These are phyloP conservation scores for Sabuloglossum arenarium DNA, from an alignment of 495 filamentous ascomycete species.

Conservation along the genomic window DNA sequence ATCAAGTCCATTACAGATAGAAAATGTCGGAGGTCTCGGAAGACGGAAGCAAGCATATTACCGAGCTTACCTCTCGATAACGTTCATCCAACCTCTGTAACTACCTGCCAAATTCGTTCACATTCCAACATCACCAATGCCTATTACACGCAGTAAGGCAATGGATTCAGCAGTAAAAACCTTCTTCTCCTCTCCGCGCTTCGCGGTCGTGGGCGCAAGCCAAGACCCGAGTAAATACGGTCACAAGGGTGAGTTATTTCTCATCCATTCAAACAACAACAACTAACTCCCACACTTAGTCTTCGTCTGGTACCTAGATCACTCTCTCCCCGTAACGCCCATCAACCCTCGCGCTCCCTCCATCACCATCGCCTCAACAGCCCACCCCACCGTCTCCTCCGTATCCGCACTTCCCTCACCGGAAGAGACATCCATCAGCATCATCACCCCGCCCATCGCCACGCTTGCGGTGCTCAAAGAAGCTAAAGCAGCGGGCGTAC, in stretches of 20 bases:
- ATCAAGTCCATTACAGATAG: too few relatives aligned
- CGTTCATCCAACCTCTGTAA: too few relatives aligned
- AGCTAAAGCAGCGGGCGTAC: conserved; percentile 58
- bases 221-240: conserved; percentile 70
- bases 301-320: conserved; percentile 69
- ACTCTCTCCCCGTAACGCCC: conserved; percentile 54
- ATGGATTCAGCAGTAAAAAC: conserved; percentile 36
- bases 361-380: conserved; percentile 17
- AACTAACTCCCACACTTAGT: conserved; percentile 26
- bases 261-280: background rate
- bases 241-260: conserved; percentile 45
- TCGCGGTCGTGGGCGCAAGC: conserved; percentile 82
- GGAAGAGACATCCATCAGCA: conserved; percentile 48
- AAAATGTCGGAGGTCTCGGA: too few relatives aligned
- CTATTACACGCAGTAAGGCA: background rate
- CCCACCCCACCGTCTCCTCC: conserved; percentile 42
- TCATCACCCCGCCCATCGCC: conserved; percentile 72
- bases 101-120: background rate
- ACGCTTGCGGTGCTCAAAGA: conserved; percentile 51
- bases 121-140: background rate
- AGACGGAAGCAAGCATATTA: too few relatives aligned
- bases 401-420: conserved; percentile 42
- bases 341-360: conserved; percentile 50
- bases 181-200: conserved; percentile 69
- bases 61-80: too few relatives aligned